Base-by-base conservation (phyloP, 257 asterid species). In the Jaltomata sinuosa region DNA sequence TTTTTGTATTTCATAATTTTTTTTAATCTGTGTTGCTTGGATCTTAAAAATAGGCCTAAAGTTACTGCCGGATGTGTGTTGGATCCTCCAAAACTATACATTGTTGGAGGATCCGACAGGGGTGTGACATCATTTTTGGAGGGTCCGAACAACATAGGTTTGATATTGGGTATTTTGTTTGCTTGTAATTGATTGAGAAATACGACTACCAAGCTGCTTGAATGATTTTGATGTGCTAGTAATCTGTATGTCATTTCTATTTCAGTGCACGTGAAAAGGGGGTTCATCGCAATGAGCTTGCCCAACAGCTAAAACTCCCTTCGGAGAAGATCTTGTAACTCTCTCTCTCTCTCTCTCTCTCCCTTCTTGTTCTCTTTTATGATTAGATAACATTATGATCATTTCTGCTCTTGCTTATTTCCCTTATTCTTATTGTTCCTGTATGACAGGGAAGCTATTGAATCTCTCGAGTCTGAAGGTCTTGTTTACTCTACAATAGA, bases 401-500 rank as follows among this genome's bases (percentile, higher is more conserved):
- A 49, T 82, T 61, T 61, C 15, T 16, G 76, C 71, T 45, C n/a
- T 83, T 67, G 54, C 59, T 27, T 40, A 42, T 84, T 64, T 59
- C n/a, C 4, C 79, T 42, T 42, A 38, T 42, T 76, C 3, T 45
- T 27, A 5, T 27, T 49, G 52, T 84, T 87, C 84, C 50, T 52
- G 85, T 84, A 25, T 79, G 54, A 80, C 98, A 96, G 98, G 81
- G 91, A 87, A 86, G 94, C 94, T 54, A 87, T 94, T 10, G 93
- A 91, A 55, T 29, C 83, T 11, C 91, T 96, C 85, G 98, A 90
- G 80, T 19, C 87, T 2, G 99, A 96, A 85, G 97, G 98, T 80
- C 87, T 89, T 6, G 83, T 90, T 85, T 94, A 93, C 85, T 87
- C 98, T n/a, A 91, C 98, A 11, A 83, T 93, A 15, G 97, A 96